phyloP scores from a whole-genome alignment of 2,329 filamentous ascomycete species.

The Aureobasidium sp. region DNA sequence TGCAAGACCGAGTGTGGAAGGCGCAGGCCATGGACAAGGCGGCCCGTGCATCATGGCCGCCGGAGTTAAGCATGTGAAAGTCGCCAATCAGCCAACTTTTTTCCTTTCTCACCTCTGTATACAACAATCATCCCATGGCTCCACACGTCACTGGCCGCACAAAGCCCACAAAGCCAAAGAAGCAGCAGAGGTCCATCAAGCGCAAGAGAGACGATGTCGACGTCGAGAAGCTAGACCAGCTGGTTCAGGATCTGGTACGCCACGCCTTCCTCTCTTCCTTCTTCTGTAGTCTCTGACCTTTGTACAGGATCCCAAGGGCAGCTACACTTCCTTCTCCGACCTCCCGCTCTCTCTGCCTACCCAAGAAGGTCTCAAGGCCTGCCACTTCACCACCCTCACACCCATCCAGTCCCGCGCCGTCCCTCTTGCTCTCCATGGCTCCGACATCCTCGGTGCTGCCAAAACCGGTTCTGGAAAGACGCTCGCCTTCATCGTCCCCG shows the following conservation, averaged over 20 bases:
- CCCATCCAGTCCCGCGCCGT: slow-evolving; percentile 90
- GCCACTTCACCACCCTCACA: slow-evolving; percentile 84
- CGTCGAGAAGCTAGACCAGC: slow-evolving; percentile 39
- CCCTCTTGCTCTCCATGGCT: slow-evolving; percentile 74
- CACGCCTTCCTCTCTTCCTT: neutral
- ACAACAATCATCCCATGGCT: neutral
- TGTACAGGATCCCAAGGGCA: slow-evolving; percentile 53
- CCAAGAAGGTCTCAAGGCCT: slow-evolving; percentile 67
- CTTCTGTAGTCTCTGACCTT: slow-evolving; percentile 11
- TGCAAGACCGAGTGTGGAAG: too few relatives aligned
- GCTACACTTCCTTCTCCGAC: slow-evolving; percentile 66
- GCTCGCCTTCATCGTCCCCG: slow-evolving; percentile 81
- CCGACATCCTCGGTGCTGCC: slow-evolving; percentile 85
- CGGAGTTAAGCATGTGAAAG: slow-evolving; percentile 14
- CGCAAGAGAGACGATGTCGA: slow-evolving; percentile 49
- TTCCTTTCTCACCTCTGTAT: neutral
- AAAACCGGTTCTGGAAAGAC: slow-evolving; percentile 97
- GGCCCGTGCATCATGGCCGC: slow-evolving; percentile 9
- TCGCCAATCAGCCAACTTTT: too few relatives aligned
- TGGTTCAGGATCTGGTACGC: slow-evolving; percentile 37
- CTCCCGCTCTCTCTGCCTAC: slow-evolving; percentile 82
- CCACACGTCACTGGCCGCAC: slow-evolving; percentile 31
- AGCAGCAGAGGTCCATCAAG: slow-evolving; percentile 45
- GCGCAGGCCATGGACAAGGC: neutral
- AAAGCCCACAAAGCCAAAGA: slow-evolving; percentile 50